Percentiles rank a stretch among this genome's conserved stretches.
Conservation (phyloP, 164 flowering plant genomes). For the Liquidambar formosana region DNA sequence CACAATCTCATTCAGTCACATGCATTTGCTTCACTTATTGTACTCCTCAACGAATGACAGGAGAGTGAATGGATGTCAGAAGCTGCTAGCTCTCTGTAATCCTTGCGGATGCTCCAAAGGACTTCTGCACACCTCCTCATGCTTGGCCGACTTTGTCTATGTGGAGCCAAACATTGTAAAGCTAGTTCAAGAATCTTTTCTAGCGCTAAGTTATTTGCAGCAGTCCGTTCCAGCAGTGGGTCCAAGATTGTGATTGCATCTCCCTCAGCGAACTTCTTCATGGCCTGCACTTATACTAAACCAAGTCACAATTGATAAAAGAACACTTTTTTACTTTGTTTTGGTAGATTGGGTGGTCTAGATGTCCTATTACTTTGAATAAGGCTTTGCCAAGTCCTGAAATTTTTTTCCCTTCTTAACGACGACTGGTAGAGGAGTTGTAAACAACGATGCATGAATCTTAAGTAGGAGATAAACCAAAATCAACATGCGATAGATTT, state of each 20-base stretch:
- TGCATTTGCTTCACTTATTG: slow-evolving; percentile 24
- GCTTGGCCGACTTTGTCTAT: slow-evolving; percentile 62
- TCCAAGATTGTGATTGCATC: slow-evolving; percentile 63
- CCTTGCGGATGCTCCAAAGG: slow-evolving; percentile 89
- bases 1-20: not conserved
- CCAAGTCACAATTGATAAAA: not conserved
- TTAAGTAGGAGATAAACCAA: too few relatives aligned
- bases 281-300: slow-evolving; percentile 54
- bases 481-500: too few relatives aligned
- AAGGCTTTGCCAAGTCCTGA: not conserved
- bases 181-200: slow-evolving; percentile 84
- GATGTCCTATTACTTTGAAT: not conserved
- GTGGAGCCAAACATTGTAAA: slow-evolving; percentile 74
- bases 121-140: slow-evolving; percentile 90
- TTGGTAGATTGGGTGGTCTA: not conserved
- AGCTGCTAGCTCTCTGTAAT: slow-evolving; percentile 55
- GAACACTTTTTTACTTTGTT: not conserved
- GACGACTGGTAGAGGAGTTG: not conserved
- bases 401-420: not conserved
- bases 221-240: slow-evolving; percentile 51
- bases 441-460: not conserved
- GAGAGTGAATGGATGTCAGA: slow-evolving; percentile 40
- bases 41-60: slow-evolving; percentile 33
- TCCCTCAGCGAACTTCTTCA: slow-evolving; percentile 73
- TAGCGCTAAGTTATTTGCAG: slow-evolving; percentile 43